Conservation (phyloP, 768 basidiomycete species). For the Ramaria rubella region DNA sequence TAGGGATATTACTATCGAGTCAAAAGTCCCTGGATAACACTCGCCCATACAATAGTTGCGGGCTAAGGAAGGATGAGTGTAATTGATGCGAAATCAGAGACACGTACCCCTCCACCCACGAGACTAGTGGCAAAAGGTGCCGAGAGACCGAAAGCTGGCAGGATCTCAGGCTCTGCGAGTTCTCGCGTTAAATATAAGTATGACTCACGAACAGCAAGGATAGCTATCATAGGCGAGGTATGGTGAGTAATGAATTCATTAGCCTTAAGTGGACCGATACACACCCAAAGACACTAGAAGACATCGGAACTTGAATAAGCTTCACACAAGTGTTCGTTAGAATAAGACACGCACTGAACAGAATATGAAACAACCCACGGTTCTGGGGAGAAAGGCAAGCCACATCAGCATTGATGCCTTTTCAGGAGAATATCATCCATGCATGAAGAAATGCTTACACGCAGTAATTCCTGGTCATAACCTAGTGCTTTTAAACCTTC, state of each 20-base stretch:
- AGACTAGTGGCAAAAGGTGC: slow-evolving; percentile 52
- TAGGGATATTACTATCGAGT: not conserved
- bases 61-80: not conserved
- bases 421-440: not conserved
- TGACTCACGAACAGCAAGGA: slow-evolving; percentile 55
- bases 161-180: slow-evolving; percentile 9
- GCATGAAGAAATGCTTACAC: slow-evolving; percentile 27
- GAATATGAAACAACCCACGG: not conserved
- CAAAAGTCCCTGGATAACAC: not conserved
- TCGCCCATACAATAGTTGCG: slow-evolving; percentile 16
- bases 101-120: slow-evolving; percentile 50
- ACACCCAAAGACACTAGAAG: slow-evolving; percentile 7
- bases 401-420: not conserved
- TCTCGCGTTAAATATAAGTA: not conserved
- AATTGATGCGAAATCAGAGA: not conserved
- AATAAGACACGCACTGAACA: not conserved
- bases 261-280: too few species aligned
- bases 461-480: slow-evolving; percentile 48
- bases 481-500: slow-evolving; percentile 45
- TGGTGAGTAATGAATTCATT: not conserved
- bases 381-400: too few species aligned
- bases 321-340: slow-evolving; percentile 36
- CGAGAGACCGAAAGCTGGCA: slow-evolving; percentile 46
- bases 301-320: slow-evolving; percentile 31
- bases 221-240: slow-evolving; percentile 33